These are phyloP conservation scores for Thielaviopsis ethacetica DNA, from an alignment of 2,329 filamentous ascomycete species.

Conservation along the genomic window DNA sequence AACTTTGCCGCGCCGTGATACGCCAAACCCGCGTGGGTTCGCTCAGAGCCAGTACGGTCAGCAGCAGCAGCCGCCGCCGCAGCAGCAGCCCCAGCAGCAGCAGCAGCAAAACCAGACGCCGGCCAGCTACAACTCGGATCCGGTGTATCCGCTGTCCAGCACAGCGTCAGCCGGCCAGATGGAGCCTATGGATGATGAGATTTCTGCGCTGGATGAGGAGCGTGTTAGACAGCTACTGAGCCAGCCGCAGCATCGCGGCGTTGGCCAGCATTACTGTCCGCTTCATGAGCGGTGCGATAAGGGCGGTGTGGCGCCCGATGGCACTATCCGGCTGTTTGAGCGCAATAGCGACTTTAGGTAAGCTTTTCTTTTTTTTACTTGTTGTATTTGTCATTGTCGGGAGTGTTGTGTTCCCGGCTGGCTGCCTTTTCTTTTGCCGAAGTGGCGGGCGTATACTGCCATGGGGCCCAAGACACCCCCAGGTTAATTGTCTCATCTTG, in stretches of 20 bases:
- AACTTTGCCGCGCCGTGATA: too few relatives aligned
- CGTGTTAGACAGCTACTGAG: conserved; percentile 7
- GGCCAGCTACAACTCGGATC: background rate
- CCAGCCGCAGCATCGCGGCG: conserved; percentile 10
- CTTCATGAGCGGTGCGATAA: conserved; percentile 9
- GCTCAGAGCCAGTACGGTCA: too few relatives aligned
- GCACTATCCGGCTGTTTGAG: conserved; percentile 8
- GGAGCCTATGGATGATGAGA: conserved; percentile 9
- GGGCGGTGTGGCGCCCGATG: conserved; percentile 5
- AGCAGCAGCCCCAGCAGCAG: conserved; percentile 1
- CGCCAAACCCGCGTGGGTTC: too few relatives aligned
- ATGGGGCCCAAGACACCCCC: too few relatives aligned
- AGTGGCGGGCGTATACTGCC: background rate
- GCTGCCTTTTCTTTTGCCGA: too few relatives aligned
- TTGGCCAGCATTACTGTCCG: conserved; percentile 9
- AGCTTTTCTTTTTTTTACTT: background rate
- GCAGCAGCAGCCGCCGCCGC: background rate
- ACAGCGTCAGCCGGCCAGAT: conserved; percentile 1
- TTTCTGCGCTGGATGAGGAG: conserved; percentile 6
- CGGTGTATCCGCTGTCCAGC: background rate
- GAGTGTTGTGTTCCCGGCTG: too few relatives aligned
- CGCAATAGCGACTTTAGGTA: conserved; percentile 10
- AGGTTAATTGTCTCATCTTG: too few relatives aligned
- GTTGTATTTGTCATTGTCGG: too few relatives aligned
- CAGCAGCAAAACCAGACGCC: background rate